Evolutionary conservation across 352 stramenopile genomes (phyloP), one percentile per base, ranked within the genome.

Genomic region (Globisporangium paroecandrum): DNA sequence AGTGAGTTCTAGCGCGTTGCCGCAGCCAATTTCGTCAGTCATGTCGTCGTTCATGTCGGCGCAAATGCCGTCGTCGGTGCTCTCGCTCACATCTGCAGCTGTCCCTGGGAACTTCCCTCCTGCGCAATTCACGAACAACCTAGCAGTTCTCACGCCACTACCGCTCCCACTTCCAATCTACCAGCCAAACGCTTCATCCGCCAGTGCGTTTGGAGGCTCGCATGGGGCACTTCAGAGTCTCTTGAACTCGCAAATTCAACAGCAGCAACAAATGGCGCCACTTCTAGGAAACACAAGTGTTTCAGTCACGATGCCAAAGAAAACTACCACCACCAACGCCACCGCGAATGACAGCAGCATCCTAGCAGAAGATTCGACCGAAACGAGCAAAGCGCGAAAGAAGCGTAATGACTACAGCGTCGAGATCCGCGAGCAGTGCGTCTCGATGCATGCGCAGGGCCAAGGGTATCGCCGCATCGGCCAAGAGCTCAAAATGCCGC

Each of bases 401-500:
- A 90, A 87, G 58, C 78, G 79, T n/a, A 73, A 56, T 24, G 79
- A 89, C 60, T 90, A 90, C 64, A 83, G 80, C 20, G 36, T 89
- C 4, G 77, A 83, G 63, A 67, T 79, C 13, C 78, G 83, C 24
- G 80, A 90, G 56, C 67, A 79, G 46, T 90, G 82, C 58, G 78
- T 92, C 20, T 58, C 66, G n/a, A 65, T 89, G 54, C 78, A 89
- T 29, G 64, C 38, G 20, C 61, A 84, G 69, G 84, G 82, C 13
- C 53, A 88, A 54, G 82, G 84, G 0, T 92, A 87, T 53, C 78
- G 82, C 9, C 75, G 75, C 59, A 90, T 92, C 38, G 79, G 79
- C 13, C 77, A 85, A 65, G 55, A 79, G 55, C 76, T 92, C 20
- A 74, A 76, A 36, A 90, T 89, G 82, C 82, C 82, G 3, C 81